A percentile compares a stretch with the other conserved stretches of the same genome.
These are phyloP conservation scores for Chalciporus sphaerocephalus DNA, from an alignment of 768 basidiomycete genomes.

Conservation along the genomic window DNA sequence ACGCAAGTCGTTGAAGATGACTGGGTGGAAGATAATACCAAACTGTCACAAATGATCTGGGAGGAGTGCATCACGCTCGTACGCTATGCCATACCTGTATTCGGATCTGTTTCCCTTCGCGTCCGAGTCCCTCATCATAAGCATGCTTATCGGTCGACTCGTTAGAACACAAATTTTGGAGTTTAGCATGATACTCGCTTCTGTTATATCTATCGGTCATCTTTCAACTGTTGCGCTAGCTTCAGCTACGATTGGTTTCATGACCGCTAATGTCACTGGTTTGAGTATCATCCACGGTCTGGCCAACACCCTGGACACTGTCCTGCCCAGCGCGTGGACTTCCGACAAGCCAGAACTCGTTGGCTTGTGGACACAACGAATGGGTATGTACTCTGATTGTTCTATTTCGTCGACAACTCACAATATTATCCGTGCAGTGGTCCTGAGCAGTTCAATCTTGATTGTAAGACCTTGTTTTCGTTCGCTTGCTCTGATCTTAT, in stretches of 20 bases:
- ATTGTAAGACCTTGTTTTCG: background rate
- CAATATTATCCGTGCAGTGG: slow-evolving; percentile 33
- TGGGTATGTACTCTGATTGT: slow-evolving; percentile 44
- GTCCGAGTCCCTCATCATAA: background rate
- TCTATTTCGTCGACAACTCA: background rate
- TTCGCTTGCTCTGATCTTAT: background rate
- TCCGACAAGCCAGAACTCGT: slow-evolving; percentile 79
- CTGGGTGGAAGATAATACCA: background rate
- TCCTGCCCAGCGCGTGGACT: slow-evolving; percentile 94
- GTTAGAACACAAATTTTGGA: slow-evolving; percentile 68
- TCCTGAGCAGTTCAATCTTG: slow-evolving; percentile 42
- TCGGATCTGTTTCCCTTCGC: background rate
- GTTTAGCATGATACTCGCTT: slow-evolving; percentile 79
- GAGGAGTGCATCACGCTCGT: background rate
- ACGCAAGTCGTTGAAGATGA: slow-evolving; percentile 50
- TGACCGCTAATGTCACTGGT: slow-evolving; percentile 60
- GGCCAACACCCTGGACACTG: slow-evolving; percentile 81
- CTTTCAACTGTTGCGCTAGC: slow-evolving; percentile 87
- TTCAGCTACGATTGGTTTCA: slow-evolving; percentile 71
- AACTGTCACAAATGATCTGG: background rate
- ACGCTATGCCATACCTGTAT: background rate
- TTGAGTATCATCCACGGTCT: slow-evolving; percentile 78
- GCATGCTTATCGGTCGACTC: background rate
- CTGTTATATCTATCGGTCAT: slow-evolving; percentile 87
- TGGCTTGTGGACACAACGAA: slow-evolving; percentile 87